Percentiles rank a stretch among this genome's conserved stretches.
Evolutionary conservation across 257 asterid species (phyloP).

Genomic region (Przewalskia tangutica): DNA sequence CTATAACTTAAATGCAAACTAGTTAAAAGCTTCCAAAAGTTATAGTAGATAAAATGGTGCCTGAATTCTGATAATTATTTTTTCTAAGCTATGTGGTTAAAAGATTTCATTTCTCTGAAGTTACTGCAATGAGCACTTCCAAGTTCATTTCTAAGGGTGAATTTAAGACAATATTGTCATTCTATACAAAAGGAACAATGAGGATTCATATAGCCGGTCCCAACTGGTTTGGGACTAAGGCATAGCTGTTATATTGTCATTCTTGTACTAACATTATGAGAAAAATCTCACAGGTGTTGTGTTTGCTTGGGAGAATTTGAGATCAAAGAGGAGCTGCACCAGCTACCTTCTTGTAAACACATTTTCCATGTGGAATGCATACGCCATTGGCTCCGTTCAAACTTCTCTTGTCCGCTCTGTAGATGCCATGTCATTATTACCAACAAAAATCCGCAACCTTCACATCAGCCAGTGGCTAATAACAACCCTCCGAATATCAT

Average conservation of each 20-base stretch:
- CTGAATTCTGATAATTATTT: not conserved
- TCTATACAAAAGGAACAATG: not conserved
- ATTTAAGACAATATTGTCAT: not conserved
- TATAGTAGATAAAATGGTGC: not conserved
- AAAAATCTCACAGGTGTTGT: slow-evolving; percentile 41
- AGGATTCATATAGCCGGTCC: not conserved
- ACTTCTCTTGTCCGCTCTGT: slow-evolving; percentile 74
- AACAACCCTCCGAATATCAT: not conserved
- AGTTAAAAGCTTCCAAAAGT: not conserved
- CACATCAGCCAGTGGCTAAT: not conserved
- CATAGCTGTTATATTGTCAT: not conserved
- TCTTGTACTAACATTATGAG: not conserved
- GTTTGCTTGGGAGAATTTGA: slow-evolving; percentile 80
- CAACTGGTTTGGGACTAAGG: not conserved
- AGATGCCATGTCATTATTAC: slow-evolving; percentile 27
- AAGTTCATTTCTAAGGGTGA: not conserved
- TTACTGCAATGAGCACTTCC: not conserved
- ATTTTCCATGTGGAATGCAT: slow-evolving; percentile 59
- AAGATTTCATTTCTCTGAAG: not conserved
- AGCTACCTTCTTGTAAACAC: slow-evolving; percentile 60
- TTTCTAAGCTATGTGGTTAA: not conserved
- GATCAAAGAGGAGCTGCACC: slow-evolving; percentile 46
- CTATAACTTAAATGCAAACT: not conserved
- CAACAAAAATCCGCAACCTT: slow-evolving; percentile 1
- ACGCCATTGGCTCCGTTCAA: slow-evolving; percentile 57